phyloP scores from a whole-genome alignment of 306 rosid genomes.

The Carpinus fangiana region DNA sequence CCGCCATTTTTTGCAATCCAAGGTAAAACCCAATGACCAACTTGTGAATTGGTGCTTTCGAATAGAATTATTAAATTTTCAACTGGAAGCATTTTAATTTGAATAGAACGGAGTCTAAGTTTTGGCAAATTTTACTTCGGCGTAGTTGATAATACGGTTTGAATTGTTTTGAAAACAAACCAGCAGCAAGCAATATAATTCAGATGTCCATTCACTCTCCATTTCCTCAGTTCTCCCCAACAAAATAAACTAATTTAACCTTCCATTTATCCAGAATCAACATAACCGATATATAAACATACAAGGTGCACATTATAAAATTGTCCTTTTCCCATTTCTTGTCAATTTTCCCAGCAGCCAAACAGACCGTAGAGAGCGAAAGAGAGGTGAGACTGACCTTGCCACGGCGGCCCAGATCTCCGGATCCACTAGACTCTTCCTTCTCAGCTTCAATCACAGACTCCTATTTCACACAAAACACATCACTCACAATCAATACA shows the following conservation, averaged over 20 bases:
- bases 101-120: background rate
- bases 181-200: background rate
- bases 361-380: background rate
- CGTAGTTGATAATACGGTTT: background rate
- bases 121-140: background rate
- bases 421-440: constrained; percentile 48
- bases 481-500: constrained; percentile 10
- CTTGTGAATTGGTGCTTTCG: too few relatives aligned
- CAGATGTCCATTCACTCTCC: background rate
- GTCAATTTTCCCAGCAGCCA: background rate
- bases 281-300: background rate
- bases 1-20: too few relatives aligned
- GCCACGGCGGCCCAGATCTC: constrained; percentile 87
- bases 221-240: background rate
- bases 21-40: too few relatives aligned
- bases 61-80: too few relatives aligned
- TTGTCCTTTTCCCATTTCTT: background rate
- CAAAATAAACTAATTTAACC: background rate
- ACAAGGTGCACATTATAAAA: background rate
- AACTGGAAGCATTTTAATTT: too few relatives aligned
- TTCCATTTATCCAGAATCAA: background rate
- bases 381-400: constrained; percentile 41
- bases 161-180: background rate
- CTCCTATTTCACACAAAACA: constrained; percentile 45
- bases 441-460: constrained; percentile 37